Evolutionary conservation across 2,329 filamentous ascomycete species (phyloP), one percentile per base, ranked within the genome.

Genomic region (Mariannaea elegans): DNA sequence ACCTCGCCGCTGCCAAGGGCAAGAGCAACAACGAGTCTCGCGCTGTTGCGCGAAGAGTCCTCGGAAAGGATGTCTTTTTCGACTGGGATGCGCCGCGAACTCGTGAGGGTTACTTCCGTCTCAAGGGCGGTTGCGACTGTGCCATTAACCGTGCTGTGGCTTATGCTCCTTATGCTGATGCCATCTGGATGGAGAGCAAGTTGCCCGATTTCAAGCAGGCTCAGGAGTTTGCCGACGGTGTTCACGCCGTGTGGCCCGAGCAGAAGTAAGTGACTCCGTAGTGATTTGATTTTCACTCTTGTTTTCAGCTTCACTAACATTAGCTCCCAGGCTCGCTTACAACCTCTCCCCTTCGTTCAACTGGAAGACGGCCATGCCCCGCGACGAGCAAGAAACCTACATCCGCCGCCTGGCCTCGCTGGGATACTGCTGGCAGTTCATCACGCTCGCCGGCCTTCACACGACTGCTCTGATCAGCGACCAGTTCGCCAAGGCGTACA

Each of bases 101-200:
- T 18, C 86, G 95, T 53, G 95, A 99, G 82, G 95, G 95, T 12
- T 99, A 90, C 86, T 98, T 97, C 84, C 86, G 95, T 63, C 90
- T 97, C 75, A 85, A 92, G 78, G 95, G 95, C 61, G 95, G 95
- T 60, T 97, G 92, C 72, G 89, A 93, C 77, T 97, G 92, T 76
- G 93, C 94, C 61, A 82, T 98, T 75, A 96, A 95, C 84, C 88
- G 94, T 46, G 94, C 94, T 31, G 81, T 97, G 59, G 93, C 94
- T 6, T 98, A 96, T 74, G 94, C 92, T 0, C 94, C 95, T 2
- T 97, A 96, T 80, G 91, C 90, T 64, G 94, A 98, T 73, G 88
- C 96, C 76, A 97, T 99, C 78, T 99, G 95, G 95, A 99, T 99
- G 95, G 95, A 99, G 86, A 94, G 90, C 81, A 97, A 97, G 82